phyloP scores from a whole-genome alignment of 129 eudicot genomes.

The Saposhnikovia divaricata region DNA sequence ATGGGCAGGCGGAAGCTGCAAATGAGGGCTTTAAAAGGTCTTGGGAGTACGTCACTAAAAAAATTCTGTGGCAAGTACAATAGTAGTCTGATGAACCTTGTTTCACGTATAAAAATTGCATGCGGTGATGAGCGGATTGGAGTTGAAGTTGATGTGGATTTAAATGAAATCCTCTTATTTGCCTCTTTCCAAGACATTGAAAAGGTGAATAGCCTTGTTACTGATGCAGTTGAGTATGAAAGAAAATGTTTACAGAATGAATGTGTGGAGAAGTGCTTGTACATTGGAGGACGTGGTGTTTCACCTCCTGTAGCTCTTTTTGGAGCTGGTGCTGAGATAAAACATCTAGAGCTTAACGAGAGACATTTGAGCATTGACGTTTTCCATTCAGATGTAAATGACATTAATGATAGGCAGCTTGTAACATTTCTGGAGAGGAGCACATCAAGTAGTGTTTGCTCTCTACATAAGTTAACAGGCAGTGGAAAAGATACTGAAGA shows the following conservation, averaged over 20 bases:
- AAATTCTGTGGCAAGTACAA: conserved; percentile 72
- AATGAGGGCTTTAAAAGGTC: conserved; percentile 38
- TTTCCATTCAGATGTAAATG: conserved; percentile 27
- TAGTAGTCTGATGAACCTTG: conserved; percentile 32
- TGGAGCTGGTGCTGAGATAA: conserved; percentile 89
- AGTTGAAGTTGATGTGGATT: conserved; percentile 55
- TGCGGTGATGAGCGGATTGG: conserved; percentile 55
- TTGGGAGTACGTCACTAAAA: conserved; percentile 53
- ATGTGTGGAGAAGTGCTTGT: conserved; percentile 70
- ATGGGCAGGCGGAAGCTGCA: conserved; percentile 49
- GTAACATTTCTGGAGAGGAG: conserved; percentile 38
- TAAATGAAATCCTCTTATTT: conserved; percentile 44
- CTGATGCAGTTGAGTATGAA: conserved; percentile 46
- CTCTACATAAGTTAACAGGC: conserved; percentile 41
- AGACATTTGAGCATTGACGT: conserved; percentile 71
- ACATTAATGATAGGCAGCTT: conserved; percentile 63
- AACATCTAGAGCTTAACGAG: conserved; percentile 74
- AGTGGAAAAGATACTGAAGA: conserved; percentile 41
- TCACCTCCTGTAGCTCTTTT: conserved; percentile 66
- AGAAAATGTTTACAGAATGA: conserved; percentile 54
- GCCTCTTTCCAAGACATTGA: conserved; percentile 53
- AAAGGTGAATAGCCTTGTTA: conserved; percentile 39
- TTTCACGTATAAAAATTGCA: conserved; percentile 41
- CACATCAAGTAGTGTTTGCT: conserved; percentile 48
- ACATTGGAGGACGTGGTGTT: conserved; percentile 41